These are phyloP conservation scores for Talaromyces proteolyticus DNA, from an alignment of 495 filamentous ascomycete genomes.

Conservation along the genomic window DNA sequence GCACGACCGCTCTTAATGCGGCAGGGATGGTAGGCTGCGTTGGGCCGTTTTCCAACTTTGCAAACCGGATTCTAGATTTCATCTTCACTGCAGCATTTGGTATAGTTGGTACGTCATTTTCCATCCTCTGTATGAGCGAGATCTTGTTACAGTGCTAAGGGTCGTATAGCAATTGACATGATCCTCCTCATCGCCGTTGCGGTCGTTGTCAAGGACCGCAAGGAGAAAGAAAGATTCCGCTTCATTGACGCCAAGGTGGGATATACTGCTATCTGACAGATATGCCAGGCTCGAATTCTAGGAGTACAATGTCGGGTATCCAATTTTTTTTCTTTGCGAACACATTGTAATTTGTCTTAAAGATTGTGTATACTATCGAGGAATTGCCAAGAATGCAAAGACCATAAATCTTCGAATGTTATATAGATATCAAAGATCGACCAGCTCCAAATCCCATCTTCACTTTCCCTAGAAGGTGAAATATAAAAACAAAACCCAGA, in stretches of 20 bases:
- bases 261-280: slow-evolving; percentile 27
- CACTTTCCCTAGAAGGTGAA: too few species aligned
- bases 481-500: background rate
- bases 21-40: slow-evolving; percentile 62
- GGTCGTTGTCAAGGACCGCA: slow-evolving; percentile 65
- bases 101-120: slow-evolving; percentile 49
- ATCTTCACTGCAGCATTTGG: slow-evolving; percentile 74
- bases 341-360: too few species aligned
- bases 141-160: background rate
- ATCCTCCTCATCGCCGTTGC: slow-evolving; percentile 58
- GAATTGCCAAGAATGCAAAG: background rate
- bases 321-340: too few species aligned
- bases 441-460: background rate
- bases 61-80: slow-evolving; percentile 61
- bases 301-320: too few species aligned
- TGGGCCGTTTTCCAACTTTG: slow-evolving; percentile 52
- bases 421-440: background rate
- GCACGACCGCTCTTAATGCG: slow-evolving; percentile 55
- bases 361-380: background rate
- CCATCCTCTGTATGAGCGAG: background rate
- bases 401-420: too few species aligned
- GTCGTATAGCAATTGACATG: slow-evolving; percentile 44
- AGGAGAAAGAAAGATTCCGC: slow-evolving; percentile 63
- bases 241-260: slow-evolving; percentile 70
- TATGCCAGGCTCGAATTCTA: too few species aligned